Percentiles rank a stretch among this genome's conserved stretches.
These are phyloP conservation scores for Avena sativa DNA, from an alignment of 176 grass and related monocot species.

Conservation along the genomic window DNA sequence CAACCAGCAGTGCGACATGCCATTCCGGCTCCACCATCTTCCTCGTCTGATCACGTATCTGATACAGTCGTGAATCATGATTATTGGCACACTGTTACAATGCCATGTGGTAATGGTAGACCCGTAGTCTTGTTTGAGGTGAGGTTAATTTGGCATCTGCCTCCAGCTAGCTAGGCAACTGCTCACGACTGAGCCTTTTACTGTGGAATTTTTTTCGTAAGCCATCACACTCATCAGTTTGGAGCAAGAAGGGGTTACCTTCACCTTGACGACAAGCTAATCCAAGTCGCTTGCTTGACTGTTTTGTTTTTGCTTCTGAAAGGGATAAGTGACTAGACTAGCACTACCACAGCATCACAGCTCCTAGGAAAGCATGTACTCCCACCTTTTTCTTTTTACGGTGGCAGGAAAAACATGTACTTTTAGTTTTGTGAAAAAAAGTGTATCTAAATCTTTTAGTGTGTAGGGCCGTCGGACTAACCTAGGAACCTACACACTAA, in stretches of 20 bases:
- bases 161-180: neutral
- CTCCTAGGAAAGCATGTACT: neutral
- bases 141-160: neutral
- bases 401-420: no score
- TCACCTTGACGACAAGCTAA: no score
- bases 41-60: neutral
- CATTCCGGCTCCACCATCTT: neutral
- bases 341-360: neutral
- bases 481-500: no score
- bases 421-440: no score
- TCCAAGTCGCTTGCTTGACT: neutral
- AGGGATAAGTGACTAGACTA: no score
- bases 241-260: neutral
- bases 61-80: neutral
- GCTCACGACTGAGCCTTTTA: neutral
- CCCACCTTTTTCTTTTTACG: no score
- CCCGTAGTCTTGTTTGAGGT: neutral
- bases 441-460: no score
- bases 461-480: no score
- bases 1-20: no score
- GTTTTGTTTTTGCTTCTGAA: neutral
- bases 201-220: neutral
- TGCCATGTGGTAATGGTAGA: neutral
- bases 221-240: neutral
- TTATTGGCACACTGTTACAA: neutral